Conservation (phyloP, 305 asterid species). For the Coffea humblotiana region DNA sequence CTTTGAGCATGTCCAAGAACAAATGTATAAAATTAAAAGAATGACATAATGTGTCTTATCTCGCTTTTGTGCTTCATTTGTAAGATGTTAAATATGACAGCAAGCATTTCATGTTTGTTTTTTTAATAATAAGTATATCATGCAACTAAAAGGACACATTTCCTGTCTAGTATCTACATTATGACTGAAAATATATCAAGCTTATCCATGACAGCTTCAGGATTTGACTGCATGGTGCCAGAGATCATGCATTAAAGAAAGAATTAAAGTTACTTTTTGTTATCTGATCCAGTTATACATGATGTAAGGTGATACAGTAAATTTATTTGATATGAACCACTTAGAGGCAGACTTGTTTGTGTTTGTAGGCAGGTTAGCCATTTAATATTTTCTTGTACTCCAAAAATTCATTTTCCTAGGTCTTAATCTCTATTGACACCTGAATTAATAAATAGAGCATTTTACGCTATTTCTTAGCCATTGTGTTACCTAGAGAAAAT, state of each 20-base stretch:
- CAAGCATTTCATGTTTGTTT: background rate
- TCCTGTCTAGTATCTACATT: background rate
- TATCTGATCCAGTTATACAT: background rate
- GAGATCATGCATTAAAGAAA: background rate
- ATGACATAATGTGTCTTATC: background rate
- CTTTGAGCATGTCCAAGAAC: background rate
- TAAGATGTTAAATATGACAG: background rate
- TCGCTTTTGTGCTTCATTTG: background rate
- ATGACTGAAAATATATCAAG: background rate
- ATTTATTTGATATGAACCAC: background rate
- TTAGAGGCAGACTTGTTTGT: background rate
- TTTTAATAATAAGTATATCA: background rate
- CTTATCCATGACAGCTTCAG: background rate
- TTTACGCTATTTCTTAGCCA: background rate
- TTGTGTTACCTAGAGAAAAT: background rate
- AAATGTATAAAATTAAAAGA: background rate
- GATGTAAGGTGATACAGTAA: background rate
- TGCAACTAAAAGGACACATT: background rate
- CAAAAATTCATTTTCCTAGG: background rate
- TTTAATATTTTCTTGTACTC: background rate
- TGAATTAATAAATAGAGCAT: background rate
- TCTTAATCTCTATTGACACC: background rate
- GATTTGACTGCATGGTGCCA: background rate
- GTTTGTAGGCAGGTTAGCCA: background rate
- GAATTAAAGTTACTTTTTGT: background rate